phyloP scores from a whole-genome alignment of 75 land plant species.

The Gnetum montanum region DNA sequence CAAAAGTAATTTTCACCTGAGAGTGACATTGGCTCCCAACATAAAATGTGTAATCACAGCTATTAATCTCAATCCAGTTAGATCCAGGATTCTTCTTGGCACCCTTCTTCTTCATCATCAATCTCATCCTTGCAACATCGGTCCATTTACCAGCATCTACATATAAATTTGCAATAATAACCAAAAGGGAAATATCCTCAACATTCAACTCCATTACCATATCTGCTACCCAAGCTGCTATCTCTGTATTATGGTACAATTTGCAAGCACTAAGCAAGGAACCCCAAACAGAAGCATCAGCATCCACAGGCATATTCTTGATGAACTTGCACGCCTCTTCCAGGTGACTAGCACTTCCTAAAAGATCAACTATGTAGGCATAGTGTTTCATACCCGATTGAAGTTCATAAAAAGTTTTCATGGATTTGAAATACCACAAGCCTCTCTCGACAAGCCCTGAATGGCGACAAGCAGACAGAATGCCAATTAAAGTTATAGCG shows the following conservation, averaged over 20 bases:
- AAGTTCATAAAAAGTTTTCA: slow-evolving; percentile 4
- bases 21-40: slow-evolving; percentile 7
- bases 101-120: slow-evolving; percentile 13
- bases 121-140: slow-evolving; percentile 6
- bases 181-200: neutral
- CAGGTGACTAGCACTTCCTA: slow-evolving; percentile 9
- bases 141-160: slow-evolving; percentile 1
- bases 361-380: slow-evolving; percentile 16
- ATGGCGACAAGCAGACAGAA: slow-evolving; percentile 14
- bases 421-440: slow-evolving; percentile 9
- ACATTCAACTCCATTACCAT: slow-evolving; percentile 9
- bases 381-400: slow-evolving; percentile 6
- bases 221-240: slow-evolving; percentile 7
- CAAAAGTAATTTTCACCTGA: too few relatives aligned
- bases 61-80: slow-evolving; percentile 15
- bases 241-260: neutral
- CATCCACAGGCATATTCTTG: slow-evolving; percentile 7
- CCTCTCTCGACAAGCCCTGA: slow-evolving; percentile 13
- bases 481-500: slow-evolving; percentile 3
- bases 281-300: slow-evolving; percentile 8
- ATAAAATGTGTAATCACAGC: slow-evolving; percentile 11
- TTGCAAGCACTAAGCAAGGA: slow-evolving; percentile 20
- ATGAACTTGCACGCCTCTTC: slow-evolving; percentile 12
- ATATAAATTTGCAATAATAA: slow-evolving; percentile 15
- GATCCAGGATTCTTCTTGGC: slow-evolving; percentile 8